phyloP scores from a whole-genome alignment of 225 moss, liverwort and hornwort genomes.

The Rhytidiadelphus loreus region DNA sequence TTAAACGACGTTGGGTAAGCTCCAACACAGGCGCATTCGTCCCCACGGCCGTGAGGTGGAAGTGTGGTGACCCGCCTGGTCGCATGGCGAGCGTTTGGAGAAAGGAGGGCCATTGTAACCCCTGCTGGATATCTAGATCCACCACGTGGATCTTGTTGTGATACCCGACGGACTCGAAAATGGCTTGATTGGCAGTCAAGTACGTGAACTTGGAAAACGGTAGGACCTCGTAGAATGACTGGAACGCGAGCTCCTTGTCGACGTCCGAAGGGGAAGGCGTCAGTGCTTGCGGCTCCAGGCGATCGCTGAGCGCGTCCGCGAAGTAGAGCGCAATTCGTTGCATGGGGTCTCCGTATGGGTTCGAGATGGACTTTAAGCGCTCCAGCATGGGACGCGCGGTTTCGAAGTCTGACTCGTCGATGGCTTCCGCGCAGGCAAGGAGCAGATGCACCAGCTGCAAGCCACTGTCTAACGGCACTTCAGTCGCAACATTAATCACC shows the following conservation, averaged over 20 bases:
- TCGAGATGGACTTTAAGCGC: slow-evolving; percentile 49
- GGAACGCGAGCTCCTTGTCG: slow-evolving; percentile 40
- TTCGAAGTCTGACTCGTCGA: slow-evolving; percentile 39
- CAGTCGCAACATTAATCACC: not conserved
- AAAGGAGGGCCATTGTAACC: slow-evolving; percentile 67
- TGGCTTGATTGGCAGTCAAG: slow-evolving; percentile 71
- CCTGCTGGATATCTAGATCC: slow-evolving; percentile 63
- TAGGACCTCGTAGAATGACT: slow-evolving; percentile 56
- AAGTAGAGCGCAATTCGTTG: slow-evolving; percentile 76
- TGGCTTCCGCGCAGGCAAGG: slow-evolving; percentile 63
- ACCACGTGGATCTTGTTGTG: slow-evolving; percentile 49
- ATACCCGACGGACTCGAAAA: slow-evolving; percentile 49
- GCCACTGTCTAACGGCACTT: slow-evolving; percentile 36
- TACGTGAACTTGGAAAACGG: slow-evolving; percentile 64
- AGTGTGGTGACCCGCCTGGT: slow-evolving; percentile 26
- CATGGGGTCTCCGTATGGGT: slow-evolving; percentile 74
- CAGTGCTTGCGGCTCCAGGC: not conserved
- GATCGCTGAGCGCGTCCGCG: slow-evolving; percentile 47
- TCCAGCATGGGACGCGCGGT: slow-evolving; percentile 49
- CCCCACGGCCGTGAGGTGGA: slow-evolving; percentile 58
- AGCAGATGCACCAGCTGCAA: slow-evolving; percentile 74
- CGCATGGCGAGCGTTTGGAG: slow-evolving; percentile 46
- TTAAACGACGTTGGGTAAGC: slow-evolving; percentile 42
- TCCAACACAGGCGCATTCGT: slow-evolving; percentile 9
- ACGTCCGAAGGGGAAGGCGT: not conserved